Percentiles rank a stretch among this genome's conserved stretches.
phyloP scores from a whole-genome alignment of 192 early-diverging fungal species.

The Entomortierella lignicola region DNA sequence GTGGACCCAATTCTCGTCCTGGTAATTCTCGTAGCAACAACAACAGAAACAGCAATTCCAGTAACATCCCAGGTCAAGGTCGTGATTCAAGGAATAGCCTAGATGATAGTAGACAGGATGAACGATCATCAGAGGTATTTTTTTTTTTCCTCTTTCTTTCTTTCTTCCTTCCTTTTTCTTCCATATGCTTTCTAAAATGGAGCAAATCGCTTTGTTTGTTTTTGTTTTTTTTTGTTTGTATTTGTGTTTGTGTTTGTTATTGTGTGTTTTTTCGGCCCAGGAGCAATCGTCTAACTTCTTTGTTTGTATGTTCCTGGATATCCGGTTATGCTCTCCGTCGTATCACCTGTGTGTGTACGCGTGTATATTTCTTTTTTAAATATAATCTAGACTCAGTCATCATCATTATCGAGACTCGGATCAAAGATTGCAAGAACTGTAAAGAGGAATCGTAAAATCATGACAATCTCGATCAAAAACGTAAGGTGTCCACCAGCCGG shows the following conservation, averaged over 20 bases:
- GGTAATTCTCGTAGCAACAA: not conserved
- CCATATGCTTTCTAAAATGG: too few species aligned
- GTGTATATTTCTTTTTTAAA: not conserved
- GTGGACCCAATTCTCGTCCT: conserved; percentile 6
- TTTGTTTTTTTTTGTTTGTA: not conserved
- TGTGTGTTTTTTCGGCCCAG: conserved; percentile 4
- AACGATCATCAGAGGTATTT: conserved; percentile 41
- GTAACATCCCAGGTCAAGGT: too few species aligned
- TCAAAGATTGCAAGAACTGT: conserved; percentile 52
- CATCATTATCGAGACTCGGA: conserved; percentile 49
- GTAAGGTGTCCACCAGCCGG: conserved; percentile 43
- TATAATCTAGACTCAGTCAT: conserved; percentile 21
- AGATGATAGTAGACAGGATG: conserved; percentile 1
- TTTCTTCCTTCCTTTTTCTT: not conserved
- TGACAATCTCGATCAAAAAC: conserved; percentile 73
- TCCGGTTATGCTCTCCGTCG: conserved; percentile 1
- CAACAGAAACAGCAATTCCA: not conserved
- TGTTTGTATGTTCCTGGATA: not conserved
- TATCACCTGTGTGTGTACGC: not conserved
- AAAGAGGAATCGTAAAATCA: conserved; percentile 59
- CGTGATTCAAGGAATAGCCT: conserved; percentile 19
- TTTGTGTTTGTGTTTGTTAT: not conserved
- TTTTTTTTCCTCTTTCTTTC: not conserved
- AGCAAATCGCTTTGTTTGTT: too few species aligned
- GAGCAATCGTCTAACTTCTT: too few species aligned